Evolutionary conservation across 2,329 filamentous ascomycete genomes (phyloP), one percentile per base, ranked within the genome.

Genomic region (Ceratocystiopsis sp.): DNA sequence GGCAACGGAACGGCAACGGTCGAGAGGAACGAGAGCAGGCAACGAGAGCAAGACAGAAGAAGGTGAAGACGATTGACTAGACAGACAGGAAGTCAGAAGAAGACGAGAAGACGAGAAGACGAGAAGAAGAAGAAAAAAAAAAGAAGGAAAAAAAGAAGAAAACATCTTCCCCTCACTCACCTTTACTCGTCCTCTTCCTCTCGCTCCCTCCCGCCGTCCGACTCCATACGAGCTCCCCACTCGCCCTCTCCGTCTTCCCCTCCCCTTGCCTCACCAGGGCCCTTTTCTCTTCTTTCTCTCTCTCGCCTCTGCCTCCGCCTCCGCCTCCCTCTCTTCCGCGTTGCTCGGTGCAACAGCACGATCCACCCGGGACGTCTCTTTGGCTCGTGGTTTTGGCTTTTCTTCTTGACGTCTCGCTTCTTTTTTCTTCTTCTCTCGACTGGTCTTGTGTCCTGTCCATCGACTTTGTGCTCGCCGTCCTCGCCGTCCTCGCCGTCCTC

Each of bases 331-430:
- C 25, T 33, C 35, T 17, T 34, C 35, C n/a, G 33, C 41, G 45
- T 48, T 48, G 47, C 47, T 47, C 47, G 38, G 47, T 48, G 45
- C 42, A 48, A 47, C 45, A 45, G 41, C 46, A 37, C 36, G 18
- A 41, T 19, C 42, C 38, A 38, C 35, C 34, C 42, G 40, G 42
- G 25, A 39, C 42, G 42, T 42, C 40, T 29, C 25, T 8, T 21
- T 35, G 19, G 25, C 25, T 29, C 25, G 25, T 29, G 25, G 35
- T 10, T 38, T 39, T 17, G 16, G 25, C 34, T 47, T 32, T 40
- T 36, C 18, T 36, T 41, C 37, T 45, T 38, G 7, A 4, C 37
- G 18, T 35, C 33, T 21, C 35, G 19, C 18, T 19, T 40, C 38
- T 43, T 25, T 38, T 15, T 18, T 18, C 17, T 32, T 35, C n/a